A percentile compares a stretch with the other conserved stretches of the same genome.
phyloP scores from a whole-genome alignment of 805 yeast genomes.

The Candida michaelii region DNA sequence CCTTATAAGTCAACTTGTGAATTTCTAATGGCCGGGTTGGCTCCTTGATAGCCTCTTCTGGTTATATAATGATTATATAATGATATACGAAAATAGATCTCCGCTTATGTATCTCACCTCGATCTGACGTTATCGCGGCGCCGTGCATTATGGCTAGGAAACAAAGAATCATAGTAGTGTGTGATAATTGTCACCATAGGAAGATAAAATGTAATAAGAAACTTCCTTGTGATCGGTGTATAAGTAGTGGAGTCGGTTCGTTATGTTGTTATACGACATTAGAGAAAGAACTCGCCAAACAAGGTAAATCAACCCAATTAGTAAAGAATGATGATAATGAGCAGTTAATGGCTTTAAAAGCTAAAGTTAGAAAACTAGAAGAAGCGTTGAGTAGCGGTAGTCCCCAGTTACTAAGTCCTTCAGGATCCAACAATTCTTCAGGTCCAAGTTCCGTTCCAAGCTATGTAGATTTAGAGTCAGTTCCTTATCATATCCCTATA shows the following conservation, averaged over 20 bases:
- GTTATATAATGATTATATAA: no score
- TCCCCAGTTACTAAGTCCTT: not conserved
- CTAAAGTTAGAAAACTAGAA: conserved; percentile 10
- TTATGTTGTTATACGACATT: conserved; percentile 14
- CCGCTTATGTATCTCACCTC: no score
- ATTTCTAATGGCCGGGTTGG: no score
- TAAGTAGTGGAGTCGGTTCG: conserved; percentile 12
- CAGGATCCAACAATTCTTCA: not conserved
- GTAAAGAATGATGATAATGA: conserved; percentile 7
- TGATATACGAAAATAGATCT: no score
- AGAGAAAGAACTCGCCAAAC: conserved; percentile 16
- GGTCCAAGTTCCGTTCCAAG: not conserved
- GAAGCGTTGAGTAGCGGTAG: not conserved
- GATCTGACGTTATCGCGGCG: no score
- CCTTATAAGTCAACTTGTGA: no score
- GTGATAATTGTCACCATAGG: conserved; percentile 47
- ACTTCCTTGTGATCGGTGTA: conserved; percentile 30
- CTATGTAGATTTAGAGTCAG: not conserved
- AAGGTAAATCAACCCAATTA: conserved; percentile 12
- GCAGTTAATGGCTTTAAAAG: conserved; percentile 4
- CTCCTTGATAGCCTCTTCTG: no score
- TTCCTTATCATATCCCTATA: not conserved
- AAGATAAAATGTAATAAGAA: conserved; percentile 45
- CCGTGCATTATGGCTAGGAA: conserved; percentile 22
- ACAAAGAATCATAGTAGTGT: conserved; percentile 44